phyloP scores from a whole-genome alignment of 179 eudicot genomes.

The Corrigiola litoralis region DNA sequence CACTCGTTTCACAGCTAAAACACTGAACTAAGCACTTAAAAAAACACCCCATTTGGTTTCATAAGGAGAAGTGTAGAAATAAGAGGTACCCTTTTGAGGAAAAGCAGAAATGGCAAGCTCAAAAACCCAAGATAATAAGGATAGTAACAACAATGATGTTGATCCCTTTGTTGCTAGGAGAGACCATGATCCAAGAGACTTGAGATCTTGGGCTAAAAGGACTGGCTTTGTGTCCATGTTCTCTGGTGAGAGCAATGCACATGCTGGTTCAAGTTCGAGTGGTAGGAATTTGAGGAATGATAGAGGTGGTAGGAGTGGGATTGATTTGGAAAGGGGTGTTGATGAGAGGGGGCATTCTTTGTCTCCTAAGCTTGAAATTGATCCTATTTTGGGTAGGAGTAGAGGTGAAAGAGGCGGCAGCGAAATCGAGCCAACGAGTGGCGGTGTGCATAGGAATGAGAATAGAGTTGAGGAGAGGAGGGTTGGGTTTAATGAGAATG shows the following conservation, averaged over 20 bases:
- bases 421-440: conserved; percentile 51
- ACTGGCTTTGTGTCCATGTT: conserved; percentile 82
- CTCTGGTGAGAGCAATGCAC: conserved; percentile 48
- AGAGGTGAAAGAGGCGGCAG: conserved; percentile 31
- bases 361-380: conserved; percentile 60
- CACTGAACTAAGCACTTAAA: neutral
- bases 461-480: conserved; percentile 26
- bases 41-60: neutral
- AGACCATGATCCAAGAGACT: conserved; percentile 72
- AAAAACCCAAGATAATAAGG: conserved; percentile 34
- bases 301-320: conserved; percentile 16
- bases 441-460: conserved; percentile 23
- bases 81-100: conserved; percentile 28
- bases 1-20: too few species aligned
- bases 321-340: conserved; percentile 52
- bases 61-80: neutral
- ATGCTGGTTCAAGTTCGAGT: conserved; percentile 30
- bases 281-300: conserved; percentile 24
- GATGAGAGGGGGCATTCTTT: conserved; percentile 35
- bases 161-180: conserved; percentile 62
- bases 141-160: conserved; percentile 25
- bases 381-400: conserved; percentile 59
- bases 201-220: conserved; percentile 89
- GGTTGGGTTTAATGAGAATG: conserved; percentile 31
- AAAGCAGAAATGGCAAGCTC: conserved; percentile 53